Base-by-base conservation (phyloP, 2,329 filamentous ascomycete species). In the Colletotrichum liaoningense region DNA sequence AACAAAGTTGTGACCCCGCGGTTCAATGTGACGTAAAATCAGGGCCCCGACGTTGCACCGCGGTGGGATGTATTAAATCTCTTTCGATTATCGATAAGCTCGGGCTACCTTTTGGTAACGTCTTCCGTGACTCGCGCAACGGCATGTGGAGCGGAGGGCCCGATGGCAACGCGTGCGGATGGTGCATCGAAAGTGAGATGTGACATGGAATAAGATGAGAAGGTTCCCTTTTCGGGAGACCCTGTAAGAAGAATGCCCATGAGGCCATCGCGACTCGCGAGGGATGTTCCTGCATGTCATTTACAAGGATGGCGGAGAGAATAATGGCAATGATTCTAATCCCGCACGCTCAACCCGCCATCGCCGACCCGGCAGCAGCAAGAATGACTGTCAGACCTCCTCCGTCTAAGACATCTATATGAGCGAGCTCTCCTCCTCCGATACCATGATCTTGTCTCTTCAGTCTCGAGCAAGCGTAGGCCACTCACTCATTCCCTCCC, bases 71-170 rank as follows among this genome's bases (percentile, higher is more conserved):
- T 56, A 71, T 60, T 67, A 63, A 71, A 71, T 62, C 38, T 14
- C 14, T 42, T 42, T 42, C 16, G 38, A 67, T 46, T 8, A 22
- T 33, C 30, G 70, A 65, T 66, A 65, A 66, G 67, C 67, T 70
- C 38, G 67, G 46, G 60, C 30, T 26, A 26, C 33, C 11, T 16
- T 49, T 60, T 24, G 46, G 42, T 16, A 22, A 38, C 26, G 24
- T 26, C 33, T 66, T 66, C 58, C 67, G 66, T 70, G 70, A 73
- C 70, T 73, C 67, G 70, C 62, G 67, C 67, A 60, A 22, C 33
- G n/a, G 22, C 33, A 49, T 19, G 26, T 28, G 28, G 60, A 49
- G 55, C 46, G 67, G 55, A 54, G 68, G 63, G 38, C 24, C 19
- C 33, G 9, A 33, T 60, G 66, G n/a, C 1, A 42, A 33, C 42